Base-by-base conservation (phyloP, 2,329 filamentous ascomycete genomes). In the Cryphonectria nitschkei region DNA sequence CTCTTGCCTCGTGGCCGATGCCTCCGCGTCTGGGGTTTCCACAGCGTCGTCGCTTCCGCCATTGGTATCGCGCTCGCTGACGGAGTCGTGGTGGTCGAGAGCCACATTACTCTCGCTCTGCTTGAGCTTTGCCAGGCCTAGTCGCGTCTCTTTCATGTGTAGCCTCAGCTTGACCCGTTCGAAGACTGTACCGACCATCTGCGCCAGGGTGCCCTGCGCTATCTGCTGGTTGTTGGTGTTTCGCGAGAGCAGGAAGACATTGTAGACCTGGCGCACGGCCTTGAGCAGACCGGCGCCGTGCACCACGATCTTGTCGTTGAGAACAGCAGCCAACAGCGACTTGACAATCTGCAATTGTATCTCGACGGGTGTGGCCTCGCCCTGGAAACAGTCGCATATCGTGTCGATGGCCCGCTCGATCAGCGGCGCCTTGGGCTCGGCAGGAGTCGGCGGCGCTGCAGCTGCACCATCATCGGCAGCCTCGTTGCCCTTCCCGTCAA, bases 121-220 rank as follows among this genome's bases (percentile, higher is more conserved):
- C 75, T 85, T 87, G 39, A 88, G 80, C 73, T 84, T 86, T 29
- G 82, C 79, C 13, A 89, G 79, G 75, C 87, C 89, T 69, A 92
- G 76, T 29, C 94, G 89, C 50, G 92, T 86, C 78, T 98, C 95
- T 80, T 97, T 98, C 84, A 94, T 90, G 71, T 95, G 91, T 73
- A 99, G 83, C 68, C 96, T 88, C 0, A 89, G 88, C 83, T 96
- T 97, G 74, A 99, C 95, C 73, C 96, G 87, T 81, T 99, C 96
- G 77, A 99, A 99, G 3, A 99, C 96, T 1, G 95, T 98, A 74
- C 95, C 95, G 54, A 98, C 94, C 96, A 99, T 99, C 82, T 99
- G 96, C 3, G 95, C 97, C 77, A 99, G 84, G 4, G 96, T 98
- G 2, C 96, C 96, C 80, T 99, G 97, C 1, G 97, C 97, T 65